Evolutionary conservation across 306 rosid species (phyloP), one percentile per base, ranked within the genome.

Genomic region (Sphenostylis stenocarpa): DNA sequence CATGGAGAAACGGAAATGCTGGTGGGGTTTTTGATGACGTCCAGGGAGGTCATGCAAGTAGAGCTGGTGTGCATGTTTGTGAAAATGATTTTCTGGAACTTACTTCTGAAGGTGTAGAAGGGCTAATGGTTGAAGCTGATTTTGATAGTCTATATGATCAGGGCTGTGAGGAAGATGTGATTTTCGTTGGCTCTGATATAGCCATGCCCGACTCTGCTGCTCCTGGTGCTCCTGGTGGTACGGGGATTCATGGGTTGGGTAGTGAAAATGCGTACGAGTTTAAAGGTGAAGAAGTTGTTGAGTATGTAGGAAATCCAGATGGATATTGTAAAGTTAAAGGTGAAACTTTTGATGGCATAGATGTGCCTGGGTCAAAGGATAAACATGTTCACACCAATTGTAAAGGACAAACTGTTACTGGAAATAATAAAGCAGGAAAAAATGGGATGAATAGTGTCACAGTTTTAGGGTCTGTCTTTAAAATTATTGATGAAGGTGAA

Each of bases 401-500:
- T 53, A 36, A 67, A 49, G 68, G 31, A 47, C 61, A 69, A 74
- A 23, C 6, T 33, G 57, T 16, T 38, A 7, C 33, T 78, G 57
- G n/a, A 43, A 33, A 65, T 73, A 78, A 14, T 20, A 36, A 66
- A 53, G 83, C 20, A 16, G 81, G 29, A 38, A 8, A 38, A 31
- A 4, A 52, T 51, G 77, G 34, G 36, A 56, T 13, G 20, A 70
- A 14, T 70, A 24, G 16, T 39, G 70, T 52, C 20, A 55, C 9
- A 36, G 39, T 44, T 67, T 75, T 53, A 47, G 64, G 55, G 65
- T 29, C 58, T 74, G 85, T 20, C 29, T 53, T 5, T 23, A 44
- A 53, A 76, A 52, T 45, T 71, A 64, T 56, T 20, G 57, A 70
- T 55, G 85, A 65, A 80, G 80, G 70, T 64, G 80, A 7, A 28